Conservation (phyloP, 805 yeast species). For the Candida insectorum region DNA sequence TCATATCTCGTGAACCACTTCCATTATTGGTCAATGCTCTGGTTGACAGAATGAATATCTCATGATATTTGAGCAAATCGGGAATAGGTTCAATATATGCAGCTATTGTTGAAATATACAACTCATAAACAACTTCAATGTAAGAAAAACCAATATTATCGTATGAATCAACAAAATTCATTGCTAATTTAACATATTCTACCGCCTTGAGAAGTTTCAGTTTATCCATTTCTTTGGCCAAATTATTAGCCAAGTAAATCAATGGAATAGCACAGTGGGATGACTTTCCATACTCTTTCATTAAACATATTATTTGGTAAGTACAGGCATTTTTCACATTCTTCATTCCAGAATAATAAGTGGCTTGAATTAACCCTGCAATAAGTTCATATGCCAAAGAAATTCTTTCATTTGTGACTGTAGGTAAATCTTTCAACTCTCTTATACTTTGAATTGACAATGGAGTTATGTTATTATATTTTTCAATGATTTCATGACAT, state of each 20-base stretch:
- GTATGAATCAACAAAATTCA: constrained; percentile 31
- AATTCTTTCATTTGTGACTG: constrained; percentile 22
- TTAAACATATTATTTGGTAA: constrained; percentile 28
- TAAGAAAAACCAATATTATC: constrained; percentile 30
- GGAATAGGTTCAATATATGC: constrained; percentile 37
- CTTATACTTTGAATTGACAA: constrained; percentile 37
- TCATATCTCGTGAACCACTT: constrained; percentile 7
- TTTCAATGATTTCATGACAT: constrained; percentile 17
- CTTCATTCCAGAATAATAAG: constrained; percentile 22
- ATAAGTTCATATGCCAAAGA: constrained; percentile 39
- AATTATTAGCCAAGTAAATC: constrained; percentile 34
- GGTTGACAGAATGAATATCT: constrained; percentile 13
- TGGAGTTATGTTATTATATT: constrained; percentile 30
- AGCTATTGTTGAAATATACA: constrained; percentile 41
- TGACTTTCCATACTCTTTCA: constrained; percentile 39
- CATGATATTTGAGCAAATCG: constrained; percentile 27
- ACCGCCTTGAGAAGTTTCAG: constrained; percentile 32
- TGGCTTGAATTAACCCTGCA: constrained; percentile 33
- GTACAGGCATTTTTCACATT: constrained; percentile 28
- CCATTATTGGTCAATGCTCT: constrained; percentile 9
- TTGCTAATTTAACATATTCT: constrained; percentile 40
- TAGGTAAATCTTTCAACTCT: constrained; percentile 18
- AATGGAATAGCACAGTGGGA: constrained; percentile 38
- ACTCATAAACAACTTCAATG: constrained; percentile 37
- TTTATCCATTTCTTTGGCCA: constrained; percentile 23